Evolutionary conservation across 2,329 filamentous ascomycete genomes (phyloP).

Genomic region (Aspergillus sp.): DNA sequence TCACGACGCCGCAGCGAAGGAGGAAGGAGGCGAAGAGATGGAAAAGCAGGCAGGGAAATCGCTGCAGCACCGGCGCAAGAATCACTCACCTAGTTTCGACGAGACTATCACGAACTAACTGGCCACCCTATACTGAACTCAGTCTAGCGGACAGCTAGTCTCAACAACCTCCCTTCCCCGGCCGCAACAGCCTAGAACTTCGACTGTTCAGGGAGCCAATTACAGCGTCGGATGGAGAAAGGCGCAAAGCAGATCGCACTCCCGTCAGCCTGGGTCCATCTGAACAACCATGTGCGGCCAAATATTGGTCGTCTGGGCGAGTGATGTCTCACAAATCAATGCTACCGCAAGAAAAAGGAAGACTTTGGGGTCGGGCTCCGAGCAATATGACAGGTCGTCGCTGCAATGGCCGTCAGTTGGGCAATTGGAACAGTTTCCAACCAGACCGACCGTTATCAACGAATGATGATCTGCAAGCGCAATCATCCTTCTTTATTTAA

Average conservation of each 20-base stretch:
- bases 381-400: neutral
- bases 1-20: slow-evolving; percentile 4
- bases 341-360: neutral
- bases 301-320: slow-evolving; percentile 4
- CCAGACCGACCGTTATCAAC: slow-evolving; percentile 5
- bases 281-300: slow-evolving; percentile 9
- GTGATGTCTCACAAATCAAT: slow-evolving; percentile 10
- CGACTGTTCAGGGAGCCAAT: slow-evolving; percentile 13
- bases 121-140: slow-evolving; percentile 11
- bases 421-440: neutral
- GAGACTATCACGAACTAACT: slow-evolving; percentile 12
- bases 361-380: neutral
- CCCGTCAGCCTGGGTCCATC: slow-evolving; percentile 8
- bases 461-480: slow-evolving; percentile 16
- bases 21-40: slow-evolving; percentile 15
- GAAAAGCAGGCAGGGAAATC: neutral
- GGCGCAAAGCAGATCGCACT: slow-evolving; percentile 9
- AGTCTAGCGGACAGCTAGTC: slow-evolving; percentile 15
- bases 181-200: slow-evolving; percentile 16
- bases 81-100: slow-evolving; percentile 5
- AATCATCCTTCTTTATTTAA: slow-evolving; percentile 4
- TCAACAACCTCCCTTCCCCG: slow-evolving; percentile 6
- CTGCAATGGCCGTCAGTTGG: neutral
- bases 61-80: neutral
- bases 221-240: neutral